Percentiles rank a stretch among this genome's conserved stretches.
These are phyloP conservation scores for Raffaelea albimanens DNA, from an alignment of 2,329 filamentous ascomycete genomes.

Conservation along the genomic window DNA sequence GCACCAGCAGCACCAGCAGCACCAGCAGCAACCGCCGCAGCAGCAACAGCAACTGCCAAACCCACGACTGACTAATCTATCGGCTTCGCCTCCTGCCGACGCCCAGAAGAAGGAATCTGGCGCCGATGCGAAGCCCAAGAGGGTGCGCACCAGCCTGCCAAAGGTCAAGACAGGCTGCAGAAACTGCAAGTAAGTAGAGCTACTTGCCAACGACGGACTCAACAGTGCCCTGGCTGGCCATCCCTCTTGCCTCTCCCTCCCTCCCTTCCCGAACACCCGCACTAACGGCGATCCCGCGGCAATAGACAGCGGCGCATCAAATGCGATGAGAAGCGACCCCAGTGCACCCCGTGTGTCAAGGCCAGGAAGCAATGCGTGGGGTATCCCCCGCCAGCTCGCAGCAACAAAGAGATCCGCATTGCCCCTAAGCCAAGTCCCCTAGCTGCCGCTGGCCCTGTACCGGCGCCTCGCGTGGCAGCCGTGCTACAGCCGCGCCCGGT, in stretches of 20 bases:
- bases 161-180: slow-evolving; percentile 59
- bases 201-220: no score
- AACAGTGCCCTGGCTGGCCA: no score
- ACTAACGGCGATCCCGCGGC: slow-evolving; percentile 11
- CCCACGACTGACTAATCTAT: not conserved
- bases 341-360: slow-evolving; percentile 49
- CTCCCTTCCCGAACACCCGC: no score
- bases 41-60: not conserved
- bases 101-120: not conserved
- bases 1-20: not conserved
- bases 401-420: slow-evolving; percentile 37
- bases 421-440: slow-evolving; percentile 33
- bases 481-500: not conserved
- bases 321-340: slow-evolving; percentile 54
- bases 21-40: not conserved
- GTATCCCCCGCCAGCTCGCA: slow-evolving; percentile 48
- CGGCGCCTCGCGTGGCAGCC: not conserved
- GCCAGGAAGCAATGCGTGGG: slow-evolving; percentile 51
- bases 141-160: slow-evolving; percentile 43
- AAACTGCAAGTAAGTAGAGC: slow-evolving; percentile 54
- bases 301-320: slow-evolving; percentile 52
- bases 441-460: slow-evolving; percentile 9
- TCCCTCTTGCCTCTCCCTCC: slow-evolving; percentile 6
- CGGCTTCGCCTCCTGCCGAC: not conserved
- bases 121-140: slow-evolving; percentile 20